Base-by-base conservation (phyloP, 495 filamentous ascomycete species). In the Penicillium macrosclerotiorum region DNA sequence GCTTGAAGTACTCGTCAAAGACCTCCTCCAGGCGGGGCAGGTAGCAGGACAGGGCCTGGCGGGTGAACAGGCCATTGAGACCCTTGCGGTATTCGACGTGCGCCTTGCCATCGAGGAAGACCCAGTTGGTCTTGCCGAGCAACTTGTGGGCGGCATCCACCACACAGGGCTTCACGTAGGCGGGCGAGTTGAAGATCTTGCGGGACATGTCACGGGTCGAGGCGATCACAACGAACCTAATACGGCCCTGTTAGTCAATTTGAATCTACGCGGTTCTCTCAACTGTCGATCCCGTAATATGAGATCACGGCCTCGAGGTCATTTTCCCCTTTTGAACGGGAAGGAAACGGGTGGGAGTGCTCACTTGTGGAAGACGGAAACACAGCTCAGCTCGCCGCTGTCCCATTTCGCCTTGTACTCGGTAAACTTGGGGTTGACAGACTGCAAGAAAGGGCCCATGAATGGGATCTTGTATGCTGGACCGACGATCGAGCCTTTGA, bases 301-400 rank as follows among this genome's bases (percentile, higher is more conserved):
- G n/a, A n/a, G n/a, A n/a, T n/a, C n/a, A n/a, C n/a, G n/a, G n/a
- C n/a, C n/a, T n/a, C n/a, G n/a, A n/a, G n/a, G n/a, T n/a, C n/a
- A n/a, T n/a, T n/a, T n/a, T n/a, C n/a, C n/a, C n/a, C n/a, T n/a
- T n/a, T n/a, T n/a, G n/a, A n/a, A n/a, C n/a, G n/a, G 25, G 25
- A 27, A 17, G 24, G 38, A 18, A 11, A 30, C 22, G 22, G 14
- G 30, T 16, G 20, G 34, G 42, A 13, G n/a, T 37, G 59, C 88
- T 58, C 80, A 96, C 91, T 98, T 98, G 80, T 98, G 93, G 74
- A 98, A 98, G 49, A 98, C 90, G 9, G 90, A 96, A 47, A 98
- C 92, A 69, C 93, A 98, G 73, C 91, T 96, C 57, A 98, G 76
- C 9, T 83, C 81, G 11, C 88, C 93, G 63, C 88, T 93, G 55